Conservation (phyloP, 805 yeast genomes). For the Kodamaea nitidulidarum region DNA sequence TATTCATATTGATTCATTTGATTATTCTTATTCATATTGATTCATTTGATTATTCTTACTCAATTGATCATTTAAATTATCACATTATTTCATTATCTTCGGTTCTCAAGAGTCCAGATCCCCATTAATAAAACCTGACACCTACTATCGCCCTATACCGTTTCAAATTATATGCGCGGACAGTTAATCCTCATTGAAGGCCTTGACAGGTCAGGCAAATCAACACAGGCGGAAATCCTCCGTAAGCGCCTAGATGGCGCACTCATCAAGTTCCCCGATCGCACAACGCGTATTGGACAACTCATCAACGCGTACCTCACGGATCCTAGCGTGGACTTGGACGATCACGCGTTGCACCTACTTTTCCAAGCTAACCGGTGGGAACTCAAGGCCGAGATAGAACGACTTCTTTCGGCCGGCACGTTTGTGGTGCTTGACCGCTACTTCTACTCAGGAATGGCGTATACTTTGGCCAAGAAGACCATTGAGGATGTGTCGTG, state of each 20-base stretch:
- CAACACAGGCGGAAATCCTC: slow-evolving; percentile 63
- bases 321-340: slow-evolving; percentile 44
- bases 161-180: slow-evolving; percentile 49
- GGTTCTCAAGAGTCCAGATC: too few species aligned
- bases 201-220: slow-evolving; percentile 89
- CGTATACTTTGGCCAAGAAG: slow-evolving; percentile 84
- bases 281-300: slow-evolving; percentile 77
- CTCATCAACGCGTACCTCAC: slow-evolving; percentile 72
- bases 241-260: slow-evolving; percentile 21
- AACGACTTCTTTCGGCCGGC: slow-evolving; percentile 47
- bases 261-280: slow-evolving; percentile 79
- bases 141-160: too few species aligned
- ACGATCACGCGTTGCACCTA: slow-evolving; percentile 81
- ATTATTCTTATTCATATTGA: not conserved
- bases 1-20: not conserved
- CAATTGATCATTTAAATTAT: not conserved
- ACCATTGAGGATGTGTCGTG: slow-evolving; percentile 56
- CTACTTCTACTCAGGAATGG: slow-evolving; percentile 89
- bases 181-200: slow-evolving; percentile 83
- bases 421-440: slow-evolving; percentile 70
- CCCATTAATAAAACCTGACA: too few species aligned
- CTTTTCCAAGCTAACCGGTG: slow-evolving; percentile 92
- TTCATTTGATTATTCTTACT: not conserved
- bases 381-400: slow-evolving; percentile 63
- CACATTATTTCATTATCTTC: not conserved